These are phyloP conservation scores for Gentiana straminea DNA, from an alignment of 257 asterid genomes.

Conservation along the genomic window DNA sequence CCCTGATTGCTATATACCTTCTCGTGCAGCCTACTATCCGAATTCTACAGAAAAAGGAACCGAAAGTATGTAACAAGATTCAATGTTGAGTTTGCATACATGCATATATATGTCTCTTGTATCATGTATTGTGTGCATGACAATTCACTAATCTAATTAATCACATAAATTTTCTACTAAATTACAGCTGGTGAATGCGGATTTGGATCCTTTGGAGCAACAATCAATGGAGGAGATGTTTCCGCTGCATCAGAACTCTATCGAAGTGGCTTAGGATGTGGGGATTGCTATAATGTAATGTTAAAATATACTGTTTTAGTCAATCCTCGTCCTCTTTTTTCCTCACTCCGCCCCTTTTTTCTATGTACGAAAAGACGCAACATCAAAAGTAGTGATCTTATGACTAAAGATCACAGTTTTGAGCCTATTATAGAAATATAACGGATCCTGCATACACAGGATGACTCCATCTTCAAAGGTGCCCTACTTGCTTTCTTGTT, in stretches of 20 bases:
- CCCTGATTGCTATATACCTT: constrained; percentile 46
- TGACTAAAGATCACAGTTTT: too few relatives aligned
- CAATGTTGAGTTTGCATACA: neutral
- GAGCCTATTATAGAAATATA: too few relatives aligned
- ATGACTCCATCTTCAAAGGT: too few relatives aligned
- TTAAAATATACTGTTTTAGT: too few relatives aligned
- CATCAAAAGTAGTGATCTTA: too few relatives aligned
- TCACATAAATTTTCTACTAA: neutral
- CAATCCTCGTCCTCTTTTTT: too few relatives aligned
- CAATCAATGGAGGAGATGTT: constrained; percentile 62
- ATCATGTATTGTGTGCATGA: neutral
- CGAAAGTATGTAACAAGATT: constrained; percentile 30
- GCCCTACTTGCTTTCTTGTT: too few relatives aligned
- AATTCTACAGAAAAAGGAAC: constrained; percentile 71
- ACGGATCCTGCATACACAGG: too few relatives aligned
- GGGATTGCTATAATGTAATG: constrained; percentile 72
- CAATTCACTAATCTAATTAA: neutral
- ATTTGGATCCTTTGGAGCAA: constrained; percentile 64
- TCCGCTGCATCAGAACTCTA: constrained; percentile 71
- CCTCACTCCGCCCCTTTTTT: too few relatives aligned
- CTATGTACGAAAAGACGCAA: too few relatives aligned
- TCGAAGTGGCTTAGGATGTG: constrained; percentile 67
- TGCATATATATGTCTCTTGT: too few relatives aligned
- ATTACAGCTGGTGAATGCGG: constrained; percentile 73
- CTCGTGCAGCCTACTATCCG: constrained; percentile 64